Conservation (phyloP, 495 filamentous ascomycete species). For the Neurospora pannonica region DNA sequence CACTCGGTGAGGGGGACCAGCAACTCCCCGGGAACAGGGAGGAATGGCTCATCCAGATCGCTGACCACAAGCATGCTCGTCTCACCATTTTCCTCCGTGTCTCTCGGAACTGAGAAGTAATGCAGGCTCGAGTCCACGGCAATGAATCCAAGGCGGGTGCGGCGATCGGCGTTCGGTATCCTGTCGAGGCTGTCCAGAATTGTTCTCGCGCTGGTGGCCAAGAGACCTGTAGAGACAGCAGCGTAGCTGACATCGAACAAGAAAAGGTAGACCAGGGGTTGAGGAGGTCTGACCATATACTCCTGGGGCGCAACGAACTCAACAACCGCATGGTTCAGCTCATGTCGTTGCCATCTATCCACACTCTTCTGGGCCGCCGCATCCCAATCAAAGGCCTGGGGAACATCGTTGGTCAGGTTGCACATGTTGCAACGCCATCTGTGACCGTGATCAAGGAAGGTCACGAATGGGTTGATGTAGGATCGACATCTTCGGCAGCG, state of each 20-base stretch:
- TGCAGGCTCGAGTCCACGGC: constrained; percentile 91
- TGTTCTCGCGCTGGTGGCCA: constrained; percentile 86
- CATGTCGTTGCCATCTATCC: constrained; percentile 79
- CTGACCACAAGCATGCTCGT: constrained; percentile 90
- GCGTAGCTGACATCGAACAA: constrained; percentile 93
- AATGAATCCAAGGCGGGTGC: constrained; percentile 89
- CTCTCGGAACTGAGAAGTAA: constrained; percentile 89
- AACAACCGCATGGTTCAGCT: constrained; percentile 88
- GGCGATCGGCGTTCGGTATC: constrained; percentile 91
- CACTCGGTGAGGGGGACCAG: constrained; percentile 84
- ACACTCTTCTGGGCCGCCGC: constrained; percentile 77
- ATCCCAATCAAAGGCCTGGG: constrained; percentile 98
- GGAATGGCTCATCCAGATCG: constrained; percentile 93
- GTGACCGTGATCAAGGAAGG: constrained; percentile 93
- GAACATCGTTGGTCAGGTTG: constrained; percentile 95
- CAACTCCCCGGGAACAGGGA: constrained; percentile 89
- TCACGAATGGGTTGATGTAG: constrained; percentile 96
- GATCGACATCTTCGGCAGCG: constrained; percentile 89
- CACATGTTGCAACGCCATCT: constrained; percentile 99
- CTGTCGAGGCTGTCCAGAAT: constrained; percentile 92
- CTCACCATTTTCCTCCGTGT: constrained; percentile 71
- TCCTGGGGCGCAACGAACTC: constrained; percentile 98
- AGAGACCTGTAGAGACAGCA: constrained; percentile 82
- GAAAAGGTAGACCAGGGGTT: constrained; percentile 97
- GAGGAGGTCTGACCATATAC: constrained; percentile 97